Evolutionary conservation across 1,284 basidiomycete species (phyloP).

Genomic region (Trichosporon asahii): DNA sequence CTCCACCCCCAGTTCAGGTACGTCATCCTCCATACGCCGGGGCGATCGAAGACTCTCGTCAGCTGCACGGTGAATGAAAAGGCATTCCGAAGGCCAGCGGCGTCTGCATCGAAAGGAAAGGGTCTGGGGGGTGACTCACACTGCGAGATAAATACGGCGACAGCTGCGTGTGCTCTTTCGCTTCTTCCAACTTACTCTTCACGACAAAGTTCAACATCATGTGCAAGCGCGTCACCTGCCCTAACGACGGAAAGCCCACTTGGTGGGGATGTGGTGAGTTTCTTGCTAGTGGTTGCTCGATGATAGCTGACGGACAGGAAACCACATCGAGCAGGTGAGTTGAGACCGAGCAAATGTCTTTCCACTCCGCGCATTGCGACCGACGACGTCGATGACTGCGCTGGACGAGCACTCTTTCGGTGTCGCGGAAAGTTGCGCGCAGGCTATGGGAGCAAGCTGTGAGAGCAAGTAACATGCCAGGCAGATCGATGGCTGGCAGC

Average conservation of each 20-base stretch:
- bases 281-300: too few species aligned
- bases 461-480: too few species aligned
- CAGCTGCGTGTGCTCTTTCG: too few species aligned
- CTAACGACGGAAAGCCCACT: constrained; percentile 50
- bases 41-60: background rate
- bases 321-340: constrained; percentile 48
- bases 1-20: background rate
- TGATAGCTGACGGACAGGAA: constrained; percentile 29
- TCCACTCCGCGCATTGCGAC: too few species aligned
- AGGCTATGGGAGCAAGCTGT: too few species aligned
- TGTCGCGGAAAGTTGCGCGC: too few species aligned
- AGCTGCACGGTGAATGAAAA: background rate
- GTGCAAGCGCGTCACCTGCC: constrained; percentile 48
- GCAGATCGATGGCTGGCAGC: too few species aligned
- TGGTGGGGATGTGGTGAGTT: constrained; percentile 53
- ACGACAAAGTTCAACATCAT: constrained; percentile 26
- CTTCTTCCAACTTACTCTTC: background rate
- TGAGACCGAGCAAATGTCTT: background rate
- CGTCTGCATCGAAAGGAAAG: background rate
- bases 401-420: too few species aligned
- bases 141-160: background rate
- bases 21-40: background rate
- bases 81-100: background rate
- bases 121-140: background rate
- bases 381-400: too few species aligned